phyloP scores from a whole-genome alignment of 2,329 filamentous ascomycete genomes.

The Clarireedia paspali region DNA sequence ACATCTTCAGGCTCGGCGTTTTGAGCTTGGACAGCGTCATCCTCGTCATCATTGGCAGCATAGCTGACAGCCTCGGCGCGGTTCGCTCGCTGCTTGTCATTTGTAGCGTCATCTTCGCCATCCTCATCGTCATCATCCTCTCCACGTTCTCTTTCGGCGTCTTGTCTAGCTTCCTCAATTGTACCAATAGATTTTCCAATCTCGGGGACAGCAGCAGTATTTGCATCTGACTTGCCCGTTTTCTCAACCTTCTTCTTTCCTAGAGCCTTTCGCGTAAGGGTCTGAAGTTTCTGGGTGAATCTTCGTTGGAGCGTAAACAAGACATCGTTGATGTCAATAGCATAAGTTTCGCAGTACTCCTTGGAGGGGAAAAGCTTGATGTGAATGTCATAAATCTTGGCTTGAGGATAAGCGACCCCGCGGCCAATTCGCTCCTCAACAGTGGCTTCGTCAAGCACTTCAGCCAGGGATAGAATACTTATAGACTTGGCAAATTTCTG shows the following conservation, averaged over 20 bases:
- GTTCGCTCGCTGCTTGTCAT: conserved; percentile 67
- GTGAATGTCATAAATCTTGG: conserved; percentile 78
- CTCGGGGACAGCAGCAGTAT: conserved; percentile 66
- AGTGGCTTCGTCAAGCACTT: conserved; percentile 73
- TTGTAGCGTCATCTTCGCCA: conserved; percentile 71
- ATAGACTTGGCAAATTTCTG: conserved; percentile 87
- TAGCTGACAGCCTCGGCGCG: conserved; percentile 79
- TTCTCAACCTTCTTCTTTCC: conserved; percentile 69
- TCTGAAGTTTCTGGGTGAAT: conserved; percentile 66
- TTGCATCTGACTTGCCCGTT: conserved; percentile 43
- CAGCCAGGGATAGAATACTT: conserved; percentile 73
- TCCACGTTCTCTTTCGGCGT: conserved; percentile 32
- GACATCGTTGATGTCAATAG: conserved; percentile 72
- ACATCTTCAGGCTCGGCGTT: conserved; percentile 49
- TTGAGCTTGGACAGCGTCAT: conserved; percentile 63
- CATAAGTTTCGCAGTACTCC: conserved; percentile 82
- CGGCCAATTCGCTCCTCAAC: conserved; percentile 74
- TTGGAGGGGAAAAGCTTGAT: conserved; percentile 76
- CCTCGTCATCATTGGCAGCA: conserved; percentile 86
- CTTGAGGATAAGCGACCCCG: conserved; percentile 59
- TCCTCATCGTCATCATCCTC: conserved; percentile 45
- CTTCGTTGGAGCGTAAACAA: conserved; percentile 71
- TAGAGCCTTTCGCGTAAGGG: conserved; percentile 66
- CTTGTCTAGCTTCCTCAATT: conserved; percentile 41
- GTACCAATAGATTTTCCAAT: conserved; percentile 58